Conservation (phyloP, 2,329 filamentous ascomycete genomes). For the Blastomyces silverae region DNA sequence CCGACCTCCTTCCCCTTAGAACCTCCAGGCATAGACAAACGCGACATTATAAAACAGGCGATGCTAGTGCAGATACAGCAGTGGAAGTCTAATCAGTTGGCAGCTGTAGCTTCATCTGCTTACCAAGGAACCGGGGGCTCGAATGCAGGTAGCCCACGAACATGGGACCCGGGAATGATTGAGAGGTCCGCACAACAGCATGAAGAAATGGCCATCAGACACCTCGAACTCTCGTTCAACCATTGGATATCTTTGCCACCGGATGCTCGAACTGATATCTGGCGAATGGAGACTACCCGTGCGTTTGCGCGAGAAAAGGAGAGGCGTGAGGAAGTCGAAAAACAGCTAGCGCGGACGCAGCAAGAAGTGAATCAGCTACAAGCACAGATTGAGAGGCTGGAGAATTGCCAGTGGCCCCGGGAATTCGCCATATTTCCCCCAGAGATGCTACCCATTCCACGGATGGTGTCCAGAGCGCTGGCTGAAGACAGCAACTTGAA, state of each 20-base stretch:
- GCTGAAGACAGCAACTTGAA: slow-evolving; percentile 31
- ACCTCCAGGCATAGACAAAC: slow-evolving; percentile 66
- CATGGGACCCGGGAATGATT: slow-evolving; percentile 35
- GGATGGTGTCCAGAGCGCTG: slow-evolving; percentile 36
- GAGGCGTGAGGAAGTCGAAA: slow-evolving; percentile 39
- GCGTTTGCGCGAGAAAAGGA: slow-evolving; percentile 43
- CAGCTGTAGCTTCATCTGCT: slow-evolving; percentile 16
- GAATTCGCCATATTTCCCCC: slow-evolving; percentile 46
- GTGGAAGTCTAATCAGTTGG: slow-evolving; percentile 51
- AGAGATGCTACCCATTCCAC: slow-evolving; percentile 38
- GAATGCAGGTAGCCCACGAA: slow-evolving; percentile 17
- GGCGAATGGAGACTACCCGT: slow-evolving; percentile 44
- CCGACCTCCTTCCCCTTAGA: slow-evolving; percentile 73
- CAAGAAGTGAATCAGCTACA: slow-evolving; percentile 46
- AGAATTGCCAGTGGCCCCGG: slow-evolving; percentile 44
- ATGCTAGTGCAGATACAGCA: slow-evolving; percentile 61
- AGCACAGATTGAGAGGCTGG: slow-evolving; percentile 42
- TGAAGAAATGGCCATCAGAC: slow-evolving; percentile 63
- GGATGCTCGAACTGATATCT: slow-evolving; percentile 46
- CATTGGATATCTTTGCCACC: slow-evolving; percentile 64
- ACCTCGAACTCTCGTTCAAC: slow-evolving; percentile 68
- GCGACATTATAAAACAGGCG: slow-evolving; percentile 60
- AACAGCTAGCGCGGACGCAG: slow-evolving; percentile 40
- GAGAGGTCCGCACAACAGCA: slow-evolving; percentile 51
- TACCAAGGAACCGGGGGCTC: slow-evolving; percentile 15